These are phyloP conservation scores for Acacia pycnantha DNA, from an alignment of 331 rosid genomes.

Conservation along the genomic window DNA sequence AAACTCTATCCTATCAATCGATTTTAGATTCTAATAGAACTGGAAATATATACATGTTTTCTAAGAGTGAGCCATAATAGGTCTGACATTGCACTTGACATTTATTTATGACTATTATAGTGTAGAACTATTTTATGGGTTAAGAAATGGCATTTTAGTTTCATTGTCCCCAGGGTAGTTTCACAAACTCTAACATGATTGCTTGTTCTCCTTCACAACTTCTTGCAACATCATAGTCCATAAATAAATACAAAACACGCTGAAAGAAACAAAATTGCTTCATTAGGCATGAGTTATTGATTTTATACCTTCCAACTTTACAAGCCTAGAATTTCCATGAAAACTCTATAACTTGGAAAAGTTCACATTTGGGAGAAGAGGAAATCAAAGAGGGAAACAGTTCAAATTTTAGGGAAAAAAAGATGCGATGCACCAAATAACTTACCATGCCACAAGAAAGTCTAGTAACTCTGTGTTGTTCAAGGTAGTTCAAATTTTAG, in stretches of 20 bases:
- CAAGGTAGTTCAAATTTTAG: slow-evolving; percentile 22
- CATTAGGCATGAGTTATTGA: slow-evolving; percentile 2
- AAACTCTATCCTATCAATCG: not conserved
- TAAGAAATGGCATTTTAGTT: not conserved
- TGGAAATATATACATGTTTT: not conserved
- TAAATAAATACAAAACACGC: not conserved
- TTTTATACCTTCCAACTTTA: not conserved
- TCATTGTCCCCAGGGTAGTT: slow-evolving; percentile 16
- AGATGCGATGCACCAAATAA: slow-evolving; percentile 16
- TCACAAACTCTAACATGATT: not conserved
- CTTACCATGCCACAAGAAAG: slow-evolving; percentile 89
- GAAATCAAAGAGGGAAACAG: not conserved
- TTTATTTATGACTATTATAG: not conserved
- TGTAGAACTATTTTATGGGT: not conserved
- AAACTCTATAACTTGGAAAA: slow-evolving; percentile 1
- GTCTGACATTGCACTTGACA: not conserved
- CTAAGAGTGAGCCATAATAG: not conserved
- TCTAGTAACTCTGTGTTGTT: slow-evolving; percentile 85
- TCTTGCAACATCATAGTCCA: not conserved
- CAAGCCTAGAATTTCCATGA: not conserved
- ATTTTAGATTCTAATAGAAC: not conserved
- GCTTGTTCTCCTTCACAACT: slow-evolving; percentile 18
- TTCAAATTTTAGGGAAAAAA: not conserved
- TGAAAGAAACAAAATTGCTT: not conserved
- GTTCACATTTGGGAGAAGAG: not conserved